Evolutionary conservation across 257 asterid genomes (phyloP).

Genomic region (Coffea canephora): DNA sequence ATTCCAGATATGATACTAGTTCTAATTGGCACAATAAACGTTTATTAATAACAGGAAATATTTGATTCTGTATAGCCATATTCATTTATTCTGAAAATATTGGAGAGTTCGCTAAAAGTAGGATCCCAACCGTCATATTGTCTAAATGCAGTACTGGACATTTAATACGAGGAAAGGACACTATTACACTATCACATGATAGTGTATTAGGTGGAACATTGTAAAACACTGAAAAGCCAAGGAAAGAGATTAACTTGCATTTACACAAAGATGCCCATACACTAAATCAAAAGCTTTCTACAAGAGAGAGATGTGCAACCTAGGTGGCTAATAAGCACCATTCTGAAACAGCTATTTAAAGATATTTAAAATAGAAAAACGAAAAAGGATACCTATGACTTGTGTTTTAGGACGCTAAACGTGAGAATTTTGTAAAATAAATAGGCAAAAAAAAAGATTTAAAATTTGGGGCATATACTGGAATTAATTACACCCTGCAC

Average conservation of each 20-base stretch:
- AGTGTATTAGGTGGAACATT: too few relatives aligned
- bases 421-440: not conserved
- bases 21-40: too few relatives aligned
- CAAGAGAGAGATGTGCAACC: not conserved
- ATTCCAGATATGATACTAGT: too few relatives aligned
- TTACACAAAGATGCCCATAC: not conserved
- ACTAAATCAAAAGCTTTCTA: not conserved
- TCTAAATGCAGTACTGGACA: too few relatives aligned
- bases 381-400: not conserved
- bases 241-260: not conserved
- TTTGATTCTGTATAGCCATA: too few relatives aligned
- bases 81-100: too few relatives aligned
- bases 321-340: not conserved
- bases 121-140: too few relatives aligned
- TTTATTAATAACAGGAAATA: too few relatives aligned
- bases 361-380: not conserved
- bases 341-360: not conserved
- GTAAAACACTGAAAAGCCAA: not conserved
- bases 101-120: too few relatives aligned
- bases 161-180: too few relatives aligned
- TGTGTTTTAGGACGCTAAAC: too few relatives aligned
- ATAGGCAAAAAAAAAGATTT: not conserved
- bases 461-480: not conserved
- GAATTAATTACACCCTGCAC: slow-evolving; percentile 14
- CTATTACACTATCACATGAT: too few relatives aligned